Evolutionary conservation across 2,329 filamentous ascomycete genomes (phyloP), one percentile per base, ranked within the genome.

Genomic region (Decorospora gaudefroyi): DNA sequence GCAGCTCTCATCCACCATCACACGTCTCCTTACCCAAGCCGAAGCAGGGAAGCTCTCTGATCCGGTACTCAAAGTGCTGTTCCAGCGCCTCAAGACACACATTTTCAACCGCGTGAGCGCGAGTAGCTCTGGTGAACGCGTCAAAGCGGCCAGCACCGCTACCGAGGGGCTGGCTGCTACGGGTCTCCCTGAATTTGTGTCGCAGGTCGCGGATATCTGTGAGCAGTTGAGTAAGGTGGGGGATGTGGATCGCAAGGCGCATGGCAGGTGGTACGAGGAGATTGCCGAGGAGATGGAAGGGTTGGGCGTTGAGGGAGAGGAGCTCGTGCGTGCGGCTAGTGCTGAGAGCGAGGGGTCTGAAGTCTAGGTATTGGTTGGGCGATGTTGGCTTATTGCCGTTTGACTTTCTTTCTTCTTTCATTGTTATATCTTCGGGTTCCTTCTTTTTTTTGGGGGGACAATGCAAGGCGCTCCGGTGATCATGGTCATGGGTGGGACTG

Each of bases 121-220:
- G 4, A 80, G 76, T 16, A 87, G 83, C 38, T 81, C 84, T 4
- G 84, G 79, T 36, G 87, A 90, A 62, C 83, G 87, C 59, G 82
- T 87, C 44, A 82, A 82, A 57, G 84, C 82, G 9, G 83, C 85
- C 0, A 87, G 81, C 56, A 83, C 78, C 0, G 86, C 85, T 0
- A 82, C 81, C 8, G 87, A 90, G 67, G 84, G 81, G 45, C 76
- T 91, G 6, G 85, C 85, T 0, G 78, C 79, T 2, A 77, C 87
- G 12, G 87, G 87, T 0, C 71, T 91, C 43, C 84, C 84, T 0
- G 87, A 91, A 68, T 90, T 90, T 64, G 83, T 86, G 11, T 79
- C 81, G 18, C 81, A 79, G 48, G 82, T 90, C 10, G 77, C 84
- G 21, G 81, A 82, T 34, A 84, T 90, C 56, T 83, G 87, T 6